These are phyloP conservation scores for Russula griseocarnosa DNA, from an alignment of 768 basidiomycete species.

Conservation along the genomic window DNA sequence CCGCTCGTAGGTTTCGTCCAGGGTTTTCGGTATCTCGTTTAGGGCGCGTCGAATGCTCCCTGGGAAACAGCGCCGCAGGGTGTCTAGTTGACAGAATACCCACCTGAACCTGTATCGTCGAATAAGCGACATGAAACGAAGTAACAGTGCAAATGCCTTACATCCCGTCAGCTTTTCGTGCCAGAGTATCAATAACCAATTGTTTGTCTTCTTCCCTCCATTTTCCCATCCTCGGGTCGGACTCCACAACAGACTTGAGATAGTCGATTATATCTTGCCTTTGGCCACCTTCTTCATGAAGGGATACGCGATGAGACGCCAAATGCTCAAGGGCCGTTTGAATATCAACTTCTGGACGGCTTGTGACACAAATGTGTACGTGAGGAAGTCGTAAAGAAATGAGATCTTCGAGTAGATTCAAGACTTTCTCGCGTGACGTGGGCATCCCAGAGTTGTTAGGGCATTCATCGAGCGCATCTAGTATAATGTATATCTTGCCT, in stretches of 20 bases:
- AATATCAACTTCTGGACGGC: slow-evolving; percentile 5
- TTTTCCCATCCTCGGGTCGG: background rate
- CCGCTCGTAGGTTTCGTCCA: slow-evolving; percentile 2
- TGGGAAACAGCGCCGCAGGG: background rate
- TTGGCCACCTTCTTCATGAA: slow-evolving; percentile 2
- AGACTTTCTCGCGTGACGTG: background rate
- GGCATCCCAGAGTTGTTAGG: slow-evolving; percentile 7
- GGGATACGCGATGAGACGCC: background rate
- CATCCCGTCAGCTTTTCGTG: slow-evolving; percentile 2
- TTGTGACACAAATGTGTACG: background rate
- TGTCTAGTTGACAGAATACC: slow-evolving; percentile 3
- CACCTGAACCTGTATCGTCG: background rate
- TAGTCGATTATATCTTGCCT: slow-evolving; percentile 1
- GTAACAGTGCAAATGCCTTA: background rate
- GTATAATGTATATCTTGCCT: background rate
- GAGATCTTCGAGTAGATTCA: background rate
- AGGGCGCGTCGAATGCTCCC: slow-evolving; percentile 2
- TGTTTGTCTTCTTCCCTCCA: slow-evolving; percentile 1
- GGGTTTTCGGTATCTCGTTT: background rate
- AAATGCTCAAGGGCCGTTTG: background rate
- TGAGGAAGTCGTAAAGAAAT: background rate
- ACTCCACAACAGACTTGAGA: slow-evolving; percentile 3
- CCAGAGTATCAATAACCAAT: slow-evolving; percentile 2
- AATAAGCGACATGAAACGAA: background rate
- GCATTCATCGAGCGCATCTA: slow-evolving; percentile 10